Evolutionary conservation across 2,329 filamentous ascomycete genomes (phyloP), one percentile per base, ranked within the genome.

Genomic region (Colletotrichum simmondsii): DNA sequence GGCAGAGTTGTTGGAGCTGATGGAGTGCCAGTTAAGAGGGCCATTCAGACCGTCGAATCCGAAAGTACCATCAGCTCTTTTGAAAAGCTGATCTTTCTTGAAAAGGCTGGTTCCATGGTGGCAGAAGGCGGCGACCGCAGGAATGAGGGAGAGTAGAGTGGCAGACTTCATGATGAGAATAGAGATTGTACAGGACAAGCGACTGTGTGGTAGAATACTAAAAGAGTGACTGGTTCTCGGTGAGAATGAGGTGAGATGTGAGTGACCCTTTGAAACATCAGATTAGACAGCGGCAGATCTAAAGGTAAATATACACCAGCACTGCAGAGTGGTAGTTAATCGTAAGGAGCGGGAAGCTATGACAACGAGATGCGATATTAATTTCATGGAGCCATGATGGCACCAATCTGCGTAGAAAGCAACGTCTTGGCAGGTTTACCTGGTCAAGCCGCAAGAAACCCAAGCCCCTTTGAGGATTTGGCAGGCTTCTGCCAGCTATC

Each of bases 1-100:
- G 14, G 82, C 78, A 16, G 78, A 77, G 78, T 89, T 89, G 46
- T 74, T 75, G n/a, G 81, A 79, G 57, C 83, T 79, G 24, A 91
- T 79, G 3, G 80, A 80, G 42, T 85, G 83, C 89, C 88, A 91
- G 79, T 87, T 87, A 65, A 88, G 79, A 0, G 89, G 88, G 10
- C 88, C 88, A 61, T 81, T 77, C 4, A 78, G 68, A 65, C 81
- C 81, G 30, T 81, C 82, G 77, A 86, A 87, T 52, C 83, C 83
- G 73, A 85, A 87, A 11, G 76, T 78, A 26, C 79, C 63, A 26
- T 79, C 61, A 68, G 70, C 75, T 46, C 60, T 64, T 56, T 62
- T 52, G 77, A 75, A 79, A 74, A 63, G 60, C 42, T 52, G 60
- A 77, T 75, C 74, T 32, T 54, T 66, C 63, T 67, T 68, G 78